A percentile compares a stretch with the other conserved stretches of the same genome.
Evolutionary conservation across 2,329 filamentous ascomycete species (phyloP).

Genomic region (Bipolaris victoriae): DNA sequence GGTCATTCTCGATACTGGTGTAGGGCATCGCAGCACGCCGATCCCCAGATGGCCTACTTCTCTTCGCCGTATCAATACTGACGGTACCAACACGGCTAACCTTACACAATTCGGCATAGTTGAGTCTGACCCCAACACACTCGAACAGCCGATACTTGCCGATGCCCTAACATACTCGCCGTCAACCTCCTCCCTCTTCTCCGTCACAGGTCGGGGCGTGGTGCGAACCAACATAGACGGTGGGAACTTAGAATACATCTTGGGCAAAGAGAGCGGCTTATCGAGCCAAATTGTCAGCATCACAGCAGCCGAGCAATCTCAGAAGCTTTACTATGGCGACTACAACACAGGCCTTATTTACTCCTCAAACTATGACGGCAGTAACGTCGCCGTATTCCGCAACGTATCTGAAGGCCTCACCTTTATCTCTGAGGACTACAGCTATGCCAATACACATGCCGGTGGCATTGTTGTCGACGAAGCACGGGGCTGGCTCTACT

Average conservation of each 20-base stretch:
- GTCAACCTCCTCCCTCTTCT: slow-evolving; percentile 12
- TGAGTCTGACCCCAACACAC: background rate
- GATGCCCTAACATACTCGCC: slow-evolving; percentile 12
- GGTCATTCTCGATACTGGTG: slow-evolving; percentile 20
- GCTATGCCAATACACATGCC: slow-evolving; percentile 8
- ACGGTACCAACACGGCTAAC: slow-evolving; percentile 15
- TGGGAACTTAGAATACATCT: slow-evolving; percentile 2
- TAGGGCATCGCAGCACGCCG: slow-evolving; percentile 21
- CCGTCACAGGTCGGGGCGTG: slow-evolving; percentile 17
- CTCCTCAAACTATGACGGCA: slow-evolving; percentile 18
- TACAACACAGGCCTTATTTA: slow-evolving; percentile 11
- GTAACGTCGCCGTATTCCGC: slow-evolving; percentile 4
- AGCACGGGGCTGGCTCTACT: slow-evolving; percentile 20
- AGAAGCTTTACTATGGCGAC: slow-evolving; percentile 20
- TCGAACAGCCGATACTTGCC: slow-evolving; percentile 10
- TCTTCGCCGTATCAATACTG: slow-evolving; percentile 15
- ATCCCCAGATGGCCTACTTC: slow-evolving; percentile 21
- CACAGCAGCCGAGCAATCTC: slow-evolving; percentile 10
- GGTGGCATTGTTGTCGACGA: slow-evolving; percentile 17
- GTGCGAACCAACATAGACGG: slow-evolving; percentile 17
- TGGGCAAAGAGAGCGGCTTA: background rate
- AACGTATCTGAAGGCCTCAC: slow-evolving; percentile 20
- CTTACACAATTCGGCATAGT: slow-evolving; percentile 16
- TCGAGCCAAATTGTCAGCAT: slow-evolving; percentile 10
- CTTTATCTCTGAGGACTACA: background rate